Evolutionary conservation across 345 rosid genomes (phyloP).

Genomic region (Reutealis trisperma): DNA sequence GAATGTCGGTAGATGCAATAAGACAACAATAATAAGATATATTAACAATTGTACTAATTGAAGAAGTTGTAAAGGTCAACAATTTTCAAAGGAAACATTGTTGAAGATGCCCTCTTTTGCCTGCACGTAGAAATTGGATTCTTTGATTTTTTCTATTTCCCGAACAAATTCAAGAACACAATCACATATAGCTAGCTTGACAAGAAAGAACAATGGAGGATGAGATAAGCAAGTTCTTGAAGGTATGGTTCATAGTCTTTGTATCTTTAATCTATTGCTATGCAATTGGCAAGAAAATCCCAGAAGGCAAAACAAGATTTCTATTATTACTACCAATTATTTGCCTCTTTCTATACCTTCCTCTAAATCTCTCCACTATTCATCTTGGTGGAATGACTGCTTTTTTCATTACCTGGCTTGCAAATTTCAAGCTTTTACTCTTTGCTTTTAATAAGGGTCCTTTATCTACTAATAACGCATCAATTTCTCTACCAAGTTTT

Average conservation of each 20-base stretch:
- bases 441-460: constrained; percentile 22
- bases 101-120: too few species aligned
- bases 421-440: constrained; percentile 22
- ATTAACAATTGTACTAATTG: too few species aligned
- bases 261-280: constrained; percentile 16
- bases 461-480: background rate
- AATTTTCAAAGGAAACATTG: too few species aligned
- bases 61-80: too few species aligned
- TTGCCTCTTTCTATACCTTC: constrained; percentile 19
- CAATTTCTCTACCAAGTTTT: background rate
- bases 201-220: background rate
- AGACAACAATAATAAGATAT: too few species aligned
- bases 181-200: too few species aligned
- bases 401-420: constrained; percentile 23
- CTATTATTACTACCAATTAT: constrained; percentile 12
- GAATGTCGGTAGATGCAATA: too few species aligned
- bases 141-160: too few species aligned
- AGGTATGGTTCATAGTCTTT: constrained; percentile 4
- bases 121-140: too few species aligned
- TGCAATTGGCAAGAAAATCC: background rate
- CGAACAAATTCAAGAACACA: too few species aligned
- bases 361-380: constrained; percentile 11
- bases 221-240: constrained; percentile 7
- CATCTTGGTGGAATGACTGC: constrained; percentile 12
- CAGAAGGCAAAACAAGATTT: constrained; percentile 15